phyloP scores from a whole-genome alignment of 306 rosid genomes.

The Vigna radiata region DNA sequence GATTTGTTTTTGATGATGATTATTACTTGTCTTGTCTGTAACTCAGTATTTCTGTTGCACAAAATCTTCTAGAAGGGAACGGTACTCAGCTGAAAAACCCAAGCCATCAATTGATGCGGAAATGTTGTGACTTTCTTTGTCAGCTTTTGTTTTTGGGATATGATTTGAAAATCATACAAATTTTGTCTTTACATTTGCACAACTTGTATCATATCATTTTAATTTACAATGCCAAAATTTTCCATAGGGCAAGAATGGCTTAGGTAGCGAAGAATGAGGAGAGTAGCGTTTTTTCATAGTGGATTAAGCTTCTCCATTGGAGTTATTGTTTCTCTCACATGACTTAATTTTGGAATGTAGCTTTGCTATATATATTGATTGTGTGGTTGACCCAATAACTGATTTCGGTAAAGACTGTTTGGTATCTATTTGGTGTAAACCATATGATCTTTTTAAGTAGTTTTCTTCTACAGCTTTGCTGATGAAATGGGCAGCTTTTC shows the following conservation, averaged over 20 bases:
- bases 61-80: slow-evolving; percentile 25
- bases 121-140: slow-evolving; percentile 13
- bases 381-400: slow-evolving; percentile 15
- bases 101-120: background rate
- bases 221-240: slow-evolving; percentile 3
- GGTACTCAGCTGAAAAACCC: background rate
- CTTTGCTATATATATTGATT: slow-evolving; percentile 23
- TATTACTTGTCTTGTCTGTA: slow-evolving; percentile 23
- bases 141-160: slow-evolving; percentile 10
- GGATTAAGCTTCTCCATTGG: slow-evolving; percentile 9
- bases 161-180: slow-evolving; percentile 16
- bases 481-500: slow-evolving; percentile 19
- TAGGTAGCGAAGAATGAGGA: background rate
- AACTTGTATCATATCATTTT: slow-evolving; percentile 28
- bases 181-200: slow-evolving; percentile 20
- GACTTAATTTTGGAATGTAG: slow-evolving; percentile 17
- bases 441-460: background rate
- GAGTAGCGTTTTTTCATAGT: background rate
- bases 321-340: slow-evolving; percentile 13
- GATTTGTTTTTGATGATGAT: slow-evolving; percentile 19
- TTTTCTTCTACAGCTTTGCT: slow-evolving; percentile 1
- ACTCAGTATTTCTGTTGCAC: background rate
- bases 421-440: slow-evolving; percentile 25
- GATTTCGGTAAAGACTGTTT: slow-evolving; percentile 8
- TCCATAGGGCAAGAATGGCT: slow-evolving; percentile 7